Percentiles rank a stretch among this genome's conserved stretches.
Evolutionary conservation across 345 rosid genomes (phyloP).

Genomic region (Erucastrum elatum): DNA sequence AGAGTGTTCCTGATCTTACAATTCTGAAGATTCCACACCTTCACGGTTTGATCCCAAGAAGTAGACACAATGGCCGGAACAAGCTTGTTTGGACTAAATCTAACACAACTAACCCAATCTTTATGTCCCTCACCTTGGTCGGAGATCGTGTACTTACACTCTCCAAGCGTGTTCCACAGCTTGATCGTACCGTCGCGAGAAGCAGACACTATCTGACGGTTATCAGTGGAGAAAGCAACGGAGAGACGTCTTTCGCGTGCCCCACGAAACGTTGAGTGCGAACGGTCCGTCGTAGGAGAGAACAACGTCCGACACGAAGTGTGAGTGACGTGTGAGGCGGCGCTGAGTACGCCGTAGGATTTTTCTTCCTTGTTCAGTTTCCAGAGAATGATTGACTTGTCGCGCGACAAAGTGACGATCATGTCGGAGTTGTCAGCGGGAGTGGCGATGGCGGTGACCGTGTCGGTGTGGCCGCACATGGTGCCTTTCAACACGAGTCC

Average conservation of each 20-base stretch:
- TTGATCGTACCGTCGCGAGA: background rate
- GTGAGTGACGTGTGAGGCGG: background rate
- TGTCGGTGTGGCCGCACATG: background rate
- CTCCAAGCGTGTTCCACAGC: background rate
- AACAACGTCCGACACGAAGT: background rate
- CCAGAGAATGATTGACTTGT: background rate
- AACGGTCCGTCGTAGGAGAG: background rate
- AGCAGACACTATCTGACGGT: background rate
- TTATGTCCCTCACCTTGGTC: background rate
- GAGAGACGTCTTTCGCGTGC: background rate
- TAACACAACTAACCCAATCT: too few species aligned
- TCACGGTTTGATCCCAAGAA: too few species aligned
- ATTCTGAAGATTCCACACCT: constrained; percentile 24
- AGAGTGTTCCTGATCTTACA: constrained; percentile 74
- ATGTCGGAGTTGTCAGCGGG: background rate
- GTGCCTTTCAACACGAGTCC: background rate
- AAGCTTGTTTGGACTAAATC: too few species aligned
- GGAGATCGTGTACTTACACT: background rate
- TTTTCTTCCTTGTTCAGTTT: background rate
- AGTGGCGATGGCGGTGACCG: background rate
- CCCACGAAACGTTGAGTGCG: background rate
- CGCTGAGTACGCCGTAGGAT: background rate
- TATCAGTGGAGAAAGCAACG: background rate
- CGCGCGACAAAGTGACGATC: background rate
- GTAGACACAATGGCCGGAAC: too few species aligned